phyloP scores from a whole-genome alignment of 1,139 yeast species.

The Geotrichum bryndzae region DNA sequence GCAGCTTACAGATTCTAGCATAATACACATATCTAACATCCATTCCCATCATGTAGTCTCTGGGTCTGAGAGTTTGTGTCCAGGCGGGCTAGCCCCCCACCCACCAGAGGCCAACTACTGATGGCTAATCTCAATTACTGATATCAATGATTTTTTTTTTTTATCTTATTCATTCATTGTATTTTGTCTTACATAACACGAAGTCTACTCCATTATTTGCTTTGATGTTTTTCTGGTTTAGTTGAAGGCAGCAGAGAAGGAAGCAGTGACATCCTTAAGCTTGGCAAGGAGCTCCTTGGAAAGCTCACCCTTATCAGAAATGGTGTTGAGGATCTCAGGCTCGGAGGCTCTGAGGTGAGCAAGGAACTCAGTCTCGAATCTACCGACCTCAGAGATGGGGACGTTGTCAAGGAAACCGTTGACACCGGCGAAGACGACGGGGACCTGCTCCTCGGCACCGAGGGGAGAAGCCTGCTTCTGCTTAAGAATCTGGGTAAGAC shows the following conservation, averaged over 20 bases:
- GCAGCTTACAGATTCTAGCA: too few species aligned
- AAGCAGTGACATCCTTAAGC: slow-evolving; percentile 86
- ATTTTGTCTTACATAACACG: background rate
- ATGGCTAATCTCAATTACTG: too few species aligned
- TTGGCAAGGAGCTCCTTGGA: slow-evolving; percentile 79
- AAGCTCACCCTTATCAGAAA: slow-evolving; percentile 85
- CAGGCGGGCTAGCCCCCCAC: too few species aligned
- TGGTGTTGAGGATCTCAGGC: slow-evolving; percentile 72
- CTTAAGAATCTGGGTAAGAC: slow-evolving; percentile 97
- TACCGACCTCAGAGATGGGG: slow-evolving; percentile 80
- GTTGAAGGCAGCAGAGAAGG: slow-evolving; percentile 80
- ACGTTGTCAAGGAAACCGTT: slow-evolving; percentile 95
- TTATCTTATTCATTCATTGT: background rate
- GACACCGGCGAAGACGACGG: slow-evolving; percentile 94
- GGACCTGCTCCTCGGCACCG: slow-evolving; percentile 98
- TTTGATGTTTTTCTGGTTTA: slow-evolving; percentile 19
- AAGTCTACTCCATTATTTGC: background rate
- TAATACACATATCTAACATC: too few species aligned
- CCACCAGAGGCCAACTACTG: too few species aligned
- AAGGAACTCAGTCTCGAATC: slow-evolving; percentile 89
- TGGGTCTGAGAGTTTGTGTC: too few species aligned
- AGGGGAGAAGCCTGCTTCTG: slow-evolving; percentile 97
- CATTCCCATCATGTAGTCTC: too few species aligned
- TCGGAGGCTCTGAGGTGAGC: slow-evolving; percentile 83
- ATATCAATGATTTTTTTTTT: background rate